Conservation (phyloP, 1,284 basidiomycete genomes). For the Ustilago vetiveriae region DNA sequence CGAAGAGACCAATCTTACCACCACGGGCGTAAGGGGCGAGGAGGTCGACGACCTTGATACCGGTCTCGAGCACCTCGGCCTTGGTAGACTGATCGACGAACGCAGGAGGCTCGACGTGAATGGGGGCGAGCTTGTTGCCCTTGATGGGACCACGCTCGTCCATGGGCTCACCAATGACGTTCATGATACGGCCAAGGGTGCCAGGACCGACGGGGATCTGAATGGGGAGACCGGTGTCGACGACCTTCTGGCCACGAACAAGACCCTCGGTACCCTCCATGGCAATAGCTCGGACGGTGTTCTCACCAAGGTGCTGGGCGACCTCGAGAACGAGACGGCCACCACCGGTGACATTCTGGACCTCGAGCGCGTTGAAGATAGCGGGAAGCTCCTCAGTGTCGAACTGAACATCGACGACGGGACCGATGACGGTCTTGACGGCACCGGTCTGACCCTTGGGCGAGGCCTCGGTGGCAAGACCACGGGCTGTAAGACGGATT, state of each 20-base stretch:
- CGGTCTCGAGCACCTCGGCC: conserved; percentile 97
- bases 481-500: conserved; percentile 56
- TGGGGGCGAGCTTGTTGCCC: conserved; percentile 80
- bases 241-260: conserved; percentile 94
- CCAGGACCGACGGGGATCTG: conserved; percentile 92
- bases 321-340: conserved; percentile 68
- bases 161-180: conserved; percentile 99
- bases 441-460: conserved; percentile 55
- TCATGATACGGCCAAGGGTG: conserved; percentile 98
- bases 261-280: conserved; percentile 98
- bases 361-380: conserved; percentile 97
- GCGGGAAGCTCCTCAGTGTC: conserved; percentile 78
- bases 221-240: conserved; percentile 96
- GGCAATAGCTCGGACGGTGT: conserved; percentile 81
- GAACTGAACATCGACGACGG: conserved; percentile 95
- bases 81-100: conserved; percentile 99
- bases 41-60: conserved; percentile 99
- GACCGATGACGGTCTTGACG: conserved; percentile 70
- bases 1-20: conserved; percentile 99
- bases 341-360: conserved; percentile 87
- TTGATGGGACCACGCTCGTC: conserved; percentile 99
- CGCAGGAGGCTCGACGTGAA: conserved; percentile 93
- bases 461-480: conserved; percentile 56
- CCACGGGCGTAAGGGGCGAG: conserved; percentile 99
- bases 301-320: conserved; percentile 94